These are phyloP conservation scores for Penicillium oxalicum DNA, from an alignment of 2,329 filamentous ascomycete genomes.

Conservation along the genomic window DNA sequence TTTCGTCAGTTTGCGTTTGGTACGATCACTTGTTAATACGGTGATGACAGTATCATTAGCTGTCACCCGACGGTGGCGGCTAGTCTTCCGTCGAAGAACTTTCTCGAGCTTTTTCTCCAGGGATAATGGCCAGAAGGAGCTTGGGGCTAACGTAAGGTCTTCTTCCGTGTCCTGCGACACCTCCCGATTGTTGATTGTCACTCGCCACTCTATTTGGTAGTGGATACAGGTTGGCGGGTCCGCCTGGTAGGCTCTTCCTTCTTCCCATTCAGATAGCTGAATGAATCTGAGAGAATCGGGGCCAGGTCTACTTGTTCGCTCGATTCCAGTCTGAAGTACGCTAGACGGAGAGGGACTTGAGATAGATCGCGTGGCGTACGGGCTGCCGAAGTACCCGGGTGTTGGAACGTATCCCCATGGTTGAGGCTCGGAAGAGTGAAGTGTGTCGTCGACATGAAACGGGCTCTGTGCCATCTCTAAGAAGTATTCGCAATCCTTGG, in stretches of 20 bases:
- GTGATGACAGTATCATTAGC: neutral
- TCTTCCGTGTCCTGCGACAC: slow-evolving; percentile 5
- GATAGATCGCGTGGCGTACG: neutral
- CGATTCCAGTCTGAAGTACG: slow-evolving; percentile 1
- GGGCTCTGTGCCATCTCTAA: neutral
- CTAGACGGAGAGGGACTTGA: slow-evolving; percentile 5
- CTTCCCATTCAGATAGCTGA: slow-evolving; percentile 6
- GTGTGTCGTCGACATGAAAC: neutral
- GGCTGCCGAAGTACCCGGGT: neutral
- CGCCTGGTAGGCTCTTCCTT: slow-evolving; percentile 8
- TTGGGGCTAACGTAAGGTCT: slow-evolving; percentile 4
- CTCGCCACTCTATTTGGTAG: slow-evolving; percentile 12
- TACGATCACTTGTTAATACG: neutral
- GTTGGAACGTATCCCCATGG: neutral
- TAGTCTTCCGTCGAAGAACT: slow-evolving; percentile 1
- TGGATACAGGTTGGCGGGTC: slow-evolving; percentile 8
- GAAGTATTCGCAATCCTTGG: neutral
- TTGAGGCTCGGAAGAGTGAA: neutral
- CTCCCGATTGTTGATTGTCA: slow-evolving; percentile 6
- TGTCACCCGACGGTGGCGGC: neutral
- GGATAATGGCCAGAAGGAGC: slow-evolving; percentile 2
- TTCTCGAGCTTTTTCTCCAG: slow-evolving; percentile 3
- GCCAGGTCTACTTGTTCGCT: neutral
- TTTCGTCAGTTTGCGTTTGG: slow-evolving; percentile 2
- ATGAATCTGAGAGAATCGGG: slow-evolving; percentile 2